phyloP scores from a whole-genome alignment of 768 basidiomycete genomes.

The Pleurotus ostreatus region DNA sequence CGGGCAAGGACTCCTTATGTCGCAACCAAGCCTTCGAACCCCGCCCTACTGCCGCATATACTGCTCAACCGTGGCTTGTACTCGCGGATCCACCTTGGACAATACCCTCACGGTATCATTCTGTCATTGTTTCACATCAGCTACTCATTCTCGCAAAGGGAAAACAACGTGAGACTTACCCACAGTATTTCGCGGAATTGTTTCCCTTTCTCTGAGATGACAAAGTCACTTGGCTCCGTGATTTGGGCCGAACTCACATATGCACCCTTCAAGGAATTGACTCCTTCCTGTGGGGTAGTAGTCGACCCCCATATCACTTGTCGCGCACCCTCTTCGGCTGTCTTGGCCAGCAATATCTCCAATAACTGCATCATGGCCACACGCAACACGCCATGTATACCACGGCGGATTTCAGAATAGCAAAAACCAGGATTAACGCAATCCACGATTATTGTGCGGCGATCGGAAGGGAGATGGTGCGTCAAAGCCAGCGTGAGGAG shows the following conservation, averaged over 20 bases:
- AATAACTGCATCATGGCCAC: conserved; percentile 14
- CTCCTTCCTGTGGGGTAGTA: conserved; percentile 14
- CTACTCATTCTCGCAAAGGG: background rate
- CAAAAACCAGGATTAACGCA: conserved; percentile 39
- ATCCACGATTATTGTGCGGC: conserved; percentile 26
- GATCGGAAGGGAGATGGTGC: conserved; percentile 18
- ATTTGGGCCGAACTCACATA: conserved; percentile 21
- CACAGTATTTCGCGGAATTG: conserved; percentile 26
- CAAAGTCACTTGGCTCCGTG: conserved; percentile 29
- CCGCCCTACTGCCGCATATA: conserved; percentile 8
- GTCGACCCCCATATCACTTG: conserved; percentile 30
- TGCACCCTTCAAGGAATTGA: conserved; percentile 22
- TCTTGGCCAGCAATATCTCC: conserved; percentile 28
- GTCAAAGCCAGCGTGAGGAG: conserved; percentile 34
- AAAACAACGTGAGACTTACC: conserved; percentile 18
- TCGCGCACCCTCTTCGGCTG: conserved; percentile 32
- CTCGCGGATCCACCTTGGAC: conserved; percentile 13
- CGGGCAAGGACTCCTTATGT: too few species aligned
- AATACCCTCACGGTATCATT: conserved; percentile 18
- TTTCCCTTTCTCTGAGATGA: conserved; percentile 25
- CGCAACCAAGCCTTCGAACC: too few species aligned
- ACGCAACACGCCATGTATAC: conserved; percentile 14
- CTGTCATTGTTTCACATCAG: conserved; percentile 3
- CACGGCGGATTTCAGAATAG: conserved; percentile 29
- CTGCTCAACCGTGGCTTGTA: conserved; percentile 13